Evolutionary conservation across 441 rosid genomes (phyloP).

Genomic region (Populus hybrid): DNA sequence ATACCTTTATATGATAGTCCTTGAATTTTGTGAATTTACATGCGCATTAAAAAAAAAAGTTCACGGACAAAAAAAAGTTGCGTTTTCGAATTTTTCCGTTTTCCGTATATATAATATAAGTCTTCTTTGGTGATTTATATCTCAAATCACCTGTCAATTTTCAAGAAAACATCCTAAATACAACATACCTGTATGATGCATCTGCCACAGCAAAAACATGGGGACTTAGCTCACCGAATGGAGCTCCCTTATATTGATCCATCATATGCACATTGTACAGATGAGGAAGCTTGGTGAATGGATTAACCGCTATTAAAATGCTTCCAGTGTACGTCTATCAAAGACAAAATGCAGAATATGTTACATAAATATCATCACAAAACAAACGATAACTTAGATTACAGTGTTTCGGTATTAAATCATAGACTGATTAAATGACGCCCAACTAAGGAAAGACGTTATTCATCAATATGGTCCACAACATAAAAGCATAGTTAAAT

Average conservation of each 20-base stretch:
- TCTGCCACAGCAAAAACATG: slow-evolving; percentile 99
- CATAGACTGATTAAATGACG: background rate
- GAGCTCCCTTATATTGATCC: slow-evolving; percentile 98
- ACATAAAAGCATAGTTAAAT: background rate
- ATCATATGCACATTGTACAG: slow-evolving; percentile 94
- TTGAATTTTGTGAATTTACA: too few relatives aligned
- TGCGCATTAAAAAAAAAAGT: too few relatives aligned
- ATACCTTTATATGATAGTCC: background rate
- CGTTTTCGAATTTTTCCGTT: too few relatives aligned
- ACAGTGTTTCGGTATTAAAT: background rate
- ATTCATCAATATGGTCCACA: background rate
- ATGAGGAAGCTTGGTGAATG: slow-evolving; percentile 97
- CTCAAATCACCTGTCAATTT: background rate
- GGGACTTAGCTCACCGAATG: slow-evolving; percentile 95
- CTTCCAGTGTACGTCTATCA: slow-evolving; percentile 94
- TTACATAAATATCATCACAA: slow-evolving; percentile 2
- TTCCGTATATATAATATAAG: too few relatives aligned
- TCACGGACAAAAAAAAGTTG: too few relatives aligned
- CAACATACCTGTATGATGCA: slow-evolving; percentile 78
- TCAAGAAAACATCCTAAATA: background rate
- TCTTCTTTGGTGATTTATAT: background rate
- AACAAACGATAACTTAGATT: background rate
- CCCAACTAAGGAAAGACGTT: background rate
- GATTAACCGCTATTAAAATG: slow-evolving; percentile 95
- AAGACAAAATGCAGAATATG: slow-evolving; percentile 8